Conservation (phyloP, 148 eudicot species). For the Heliosperma pusillum region DNA sequence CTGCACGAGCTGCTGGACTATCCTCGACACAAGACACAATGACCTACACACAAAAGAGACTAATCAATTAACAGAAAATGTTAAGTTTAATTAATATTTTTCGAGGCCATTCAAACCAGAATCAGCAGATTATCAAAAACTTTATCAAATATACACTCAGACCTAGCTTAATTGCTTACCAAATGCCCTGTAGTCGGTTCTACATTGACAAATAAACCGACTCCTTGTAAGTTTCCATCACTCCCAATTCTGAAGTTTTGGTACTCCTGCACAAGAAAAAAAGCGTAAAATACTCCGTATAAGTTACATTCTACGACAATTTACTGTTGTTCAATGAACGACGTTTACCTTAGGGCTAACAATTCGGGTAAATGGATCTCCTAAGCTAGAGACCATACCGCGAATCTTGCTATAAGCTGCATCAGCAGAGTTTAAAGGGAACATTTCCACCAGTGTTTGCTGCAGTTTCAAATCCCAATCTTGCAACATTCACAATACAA, state of each 20-base stretch:
- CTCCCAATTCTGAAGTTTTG: slow-evolving; percentile 92
- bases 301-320: background rate
- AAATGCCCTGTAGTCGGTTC: slow-evolving; percentile 81
- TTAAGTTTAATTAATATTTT: background rate
- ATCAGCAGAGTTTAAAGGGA: slow-evolving; percentile 87
- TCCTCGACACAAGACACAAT: slow-evolving; percentile 77
- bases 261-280: slow-evolving; percentile 54
- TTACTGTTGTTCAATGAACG: too few relatives aligned
- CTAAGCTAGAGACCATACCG: slow-evolving; percentile 89
- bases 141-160: too few relatives aligned
- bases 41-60: slow-evolving; percentile 39
- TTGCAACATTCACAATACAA: slow-evolving; percentile 24
- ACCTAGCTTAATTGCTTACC: slow-evolving; percentile 38
- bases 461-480: slow-evolving; percentile 96
- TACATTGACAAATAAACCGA: slow-evolving; percentile 74
- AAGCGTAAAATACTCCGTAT: background rate
- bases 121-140: background rate
- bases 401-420: slow-evolving; percentile 85
- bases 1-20: slow-evolving; percentile 93
- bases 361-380: slow-evolving; percentile 92
- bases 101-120: background rate
- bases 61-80: background rate
- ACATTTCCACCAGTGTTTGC: slow-evolving; percentile 97
- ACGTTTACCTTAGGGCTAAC: slow-evolving; percentile 79
- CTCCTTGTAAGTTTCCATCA: slow-evolving; percentile 95